Evolutionary conservation across 2,329 filamentous ascomycete genomes (phyloP).

Genomic region (Coniochaeta prunicola): DNA sequence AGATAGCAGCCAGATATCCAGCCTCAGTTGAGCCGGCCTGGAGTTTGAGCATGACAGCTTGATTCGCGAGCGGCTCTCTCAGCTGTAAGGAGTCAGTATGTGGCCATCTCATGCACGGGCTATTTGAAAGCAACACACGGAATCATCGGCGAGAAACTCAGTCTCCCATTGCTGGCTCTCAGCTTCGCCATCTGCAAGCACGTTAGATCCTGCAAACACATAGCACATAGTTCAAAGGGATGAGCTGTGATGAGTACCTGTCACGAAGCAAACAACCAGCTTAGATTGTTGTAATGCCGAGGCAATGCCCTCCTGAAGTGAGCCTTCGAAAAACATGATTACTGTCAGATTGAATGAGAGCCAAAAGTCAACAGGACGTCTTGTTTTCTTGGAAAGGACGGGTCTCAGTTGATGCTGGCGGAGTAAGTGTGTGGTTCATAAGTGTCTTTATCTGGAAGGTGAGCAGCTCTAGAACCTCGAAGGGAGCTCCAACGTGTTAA

Average conservation of each 20-base stretch:
- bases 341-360: background rate
- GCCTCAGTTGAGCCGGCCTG: slow-evolving; percentile 71
- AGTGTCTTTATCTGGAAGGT: too few relatives aligned
- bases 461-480: too few relatives aligned
- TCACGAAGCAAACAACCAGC: slow-evolving; percentile 77
- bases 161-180: slow-evolving; percentile 68
- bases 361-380: background rate
- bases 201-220: background rate
- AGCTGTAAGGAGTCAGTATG: slow-evolving; percentile 33
- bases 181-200: slow-evolving; percentile 54
- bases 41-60: slow-evolving; percentile 65
- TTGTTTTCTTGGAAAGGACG: too few relatives aligned
- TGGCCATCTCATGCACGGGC: background rate
- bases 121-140: slow-evolving; percentile 32
- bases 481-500: slow-evolving; percentile 1
- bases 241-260: slow-evolving; percentile 44
- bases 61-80: slow-evolving; percentile 45
- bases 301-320: slow-evolving; percentile 73
- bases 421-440: background rate
- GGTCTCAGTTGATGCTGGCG: background rate
- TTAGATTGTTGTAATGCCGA: slow-evolving; percentile 68
- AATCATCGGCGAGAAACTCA: slow-evolving; percentile 53
- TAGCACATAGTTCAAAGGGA: background rate
- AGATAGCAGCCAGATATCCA: slow-evolving; percentile 73
- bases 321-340: slow-evolving; percentile 74